Percentiles rank a stretch among this genome's conserved stretches.
These are phyloP conservation scores for Colletotrichum gigasporum DNA, from an alignment of 2,329 filamentous ascomycete genomes.

Conservation along the genomic window DNA sequence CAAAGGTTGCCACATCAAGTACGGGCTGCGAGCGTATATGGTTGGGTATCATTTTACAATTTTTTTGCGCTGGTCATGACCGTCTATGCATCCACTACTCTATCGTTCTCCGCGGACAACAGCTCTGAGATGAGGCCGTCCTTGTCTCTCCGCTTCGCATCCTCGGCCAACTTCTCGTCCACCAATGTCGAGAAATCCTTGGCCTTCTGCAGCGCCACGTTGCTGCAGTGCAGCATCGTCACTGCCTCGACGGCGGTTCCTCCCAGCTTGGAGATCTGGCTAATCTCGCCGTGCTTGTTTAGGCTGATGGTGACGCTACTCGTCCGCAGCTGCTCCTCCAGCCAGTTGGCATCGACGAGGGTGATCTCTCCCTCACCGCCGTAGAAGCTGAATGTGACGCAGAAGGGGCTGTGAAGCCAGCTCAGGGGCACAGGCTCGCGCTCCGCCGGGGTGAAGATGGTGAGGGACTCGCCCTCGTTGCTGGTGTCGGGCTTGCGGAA, in stretches of 20 bases:
- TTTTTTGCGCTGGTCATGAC: constrained; percentile 5
- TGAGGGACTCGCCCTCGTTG: constrained; percentile 85
- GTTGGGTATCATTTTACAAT: constrained; percentile 32
- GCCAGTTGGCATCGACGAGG: constrained; percentile 74
- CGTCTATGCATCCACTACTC: constrained; percentile 54
- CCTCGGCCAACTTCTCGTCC: constrained; percentile 77
- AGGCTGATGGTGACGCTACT: constrained; percentile 83
- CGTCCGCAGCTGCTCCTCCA: constrained; percentile 81
- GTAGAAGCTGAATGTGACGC: constrained; percentile 89
- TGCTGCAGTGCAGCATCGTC: constrained; percentile 78
- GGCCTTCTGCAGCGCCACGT: constrained; percentile 78
- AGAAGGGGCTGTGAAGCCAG: constrained; percentile 91
- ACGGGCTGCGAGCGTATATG: constrained; percentile 18
- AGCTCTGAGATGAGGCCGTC: constrained; percentile 82
- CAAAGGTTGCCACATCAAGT: neutral
- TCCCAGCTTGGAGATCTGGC: constrained; percentile 90
- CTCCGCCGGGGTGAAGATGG: constrained; percentile 84
- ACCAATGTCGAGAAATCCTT: constrained; percentile 82
- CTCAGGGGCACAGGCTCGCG: constrained; percentile 89
- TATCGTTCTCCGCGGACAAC: constrained; percentile 83
- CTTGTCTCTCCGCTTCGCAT: constrained; percentile 80
- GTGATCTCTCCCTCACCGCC: constrained; percentile 75
- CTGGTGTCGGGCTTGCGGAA: constrained; percentile 91
- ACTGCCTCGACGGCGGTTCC: constrained; percentile 85
- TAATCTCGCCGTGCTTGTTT: constrained; percentile 90